A percentile compares a stretch with the other conserved stretches of the same genome.
These are phyloP conservation scores for Suillus luteus DNA, from an alignment of 768 basidiomycete species.

Conservation along the genomic window DNA sequence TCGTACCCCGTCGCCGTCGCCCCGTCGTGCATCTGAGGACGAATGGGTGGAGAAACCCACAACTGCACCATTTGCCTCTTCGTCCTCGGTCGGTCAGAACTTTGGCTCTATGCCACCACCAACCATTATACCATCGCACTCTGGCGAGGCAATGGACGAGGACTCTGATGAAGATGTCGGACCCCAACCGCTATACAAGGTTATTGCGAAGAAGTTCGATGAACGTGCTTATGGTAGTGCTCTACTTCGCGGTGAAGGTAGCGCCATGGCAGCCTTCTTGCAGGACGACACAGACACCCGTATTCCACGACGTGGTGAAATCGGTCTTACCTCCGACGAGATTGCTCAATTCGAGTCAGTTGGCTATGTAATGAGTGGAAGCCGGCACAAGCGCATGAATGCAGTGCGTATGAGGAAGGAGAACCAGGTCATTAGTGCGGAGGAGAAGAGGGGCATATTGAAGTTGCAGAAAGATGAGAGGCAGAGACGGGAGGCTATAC, in stretches of 20 bases:
- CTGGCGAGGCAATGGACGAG: conserved; percentile 32
- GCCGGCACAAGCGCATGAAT: conserved; percentile 94
- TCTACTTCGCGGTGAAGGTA: conserved; percentile 91
- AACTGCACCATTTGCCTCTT: conserved; percentile 29
- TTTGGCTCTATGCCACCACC: conserved; percentile 29
- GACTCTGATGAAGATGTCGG: conserved; percentile 74
- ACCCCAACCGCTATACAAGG: conserved; percentile 63
- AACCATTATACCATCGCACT: conserved; percentile 20
- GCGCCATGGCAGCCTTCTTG: conserved; percentile 97
- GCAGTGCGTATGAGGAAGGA: conserved; percentile 99
- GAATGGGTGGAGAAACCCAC: conserved; percentile 69
- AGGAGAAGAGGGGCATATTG: conserved; percentile 95
- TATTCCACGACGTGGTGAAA: conserved; percentile 98
- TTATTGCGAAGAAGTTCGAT: conserved; percentile 58
- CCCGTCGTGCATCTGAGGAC: conserved; percentile 37
- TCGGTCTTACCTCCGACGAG: conserved; percentile 85
- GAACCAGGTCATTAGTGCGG: conserved; percentile 98
- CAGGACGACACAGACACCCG: conserved; percentile 80
- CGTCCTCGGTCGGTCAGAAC: conserved; percentile 17
- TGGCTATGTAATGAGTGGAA: conserved; percentile 98
- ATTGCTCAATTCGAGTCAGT: conserved; percentile 87
- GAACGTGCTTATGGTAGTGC: conserved; percentile 89
- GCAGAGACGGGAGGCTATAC: conserved; percentile 84
- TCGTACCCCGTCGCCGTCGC: conserved; percentile 36
- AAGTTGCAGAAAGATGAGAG: conserved; percentile 95